Percentiles rank a stretch among this genome's conserved stretches.
Evolutionary conservation across 805 yeast species (phyloP).

Genomic region (Saturnispora diversa): DNA sequence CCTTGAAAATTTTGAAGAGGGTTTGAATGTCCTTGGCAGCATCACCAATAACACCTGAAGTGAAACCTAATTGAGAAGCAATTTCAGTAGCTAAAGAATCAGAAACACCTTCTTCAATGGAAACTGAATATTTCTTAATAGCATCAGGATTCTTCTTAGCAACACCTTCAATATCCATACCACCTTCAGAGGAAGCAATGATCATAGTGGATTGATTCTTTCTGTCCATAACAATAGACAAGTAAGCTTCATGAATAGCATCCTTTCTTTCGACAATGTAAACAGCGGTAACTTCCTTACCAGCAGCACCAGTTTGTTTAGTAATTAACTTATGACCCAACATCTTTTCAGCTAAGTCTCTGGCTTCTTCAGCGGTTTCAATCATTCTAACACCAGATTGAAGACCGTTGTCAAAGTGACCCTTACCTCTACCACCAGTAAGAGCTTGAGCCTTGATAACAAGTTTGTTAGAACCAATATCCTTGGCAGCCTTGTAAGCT

Average conservation of each 20-base stretch:
- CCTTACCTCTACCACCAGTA: conserved; percentile 99
- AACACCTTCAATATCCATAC: conserved; percentile 99
- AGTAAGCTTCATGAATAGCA: conserved; percentile 89
- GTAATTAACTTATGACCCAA: conserved; percentile 88
- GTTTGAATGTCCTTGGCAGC: conserved; percentile 84
- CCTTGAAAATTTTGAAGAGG: conserved; percentile 81
- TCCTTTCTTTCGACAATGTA: conserved; percentile 92
- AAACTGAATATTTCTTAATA: conserved; percentile 79
- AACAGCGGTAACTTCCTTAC: conserved; percentile 94
- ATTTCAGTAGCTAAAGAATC: conserved; percentile 66
- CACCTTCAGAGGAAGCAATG: conserved; percentile 96
- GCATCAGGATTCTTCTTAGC: conserved; percentile 87
- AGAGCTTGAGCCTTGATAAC: conserved; percentile 98
- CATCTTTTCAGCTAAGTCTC: conserved; percentile 81
- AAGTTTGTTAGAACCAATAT: conserved; percentile 67
- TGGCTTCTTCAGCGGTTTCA: conserved; percentile 77
- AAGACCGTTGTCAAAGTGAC: conserved; percentile 91
- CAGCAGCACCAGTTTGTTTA: conserved; percentile 96
- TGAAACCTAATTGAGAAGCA: conserved; percentile 77
- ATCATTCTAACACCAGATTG: conserved; percentile 95
- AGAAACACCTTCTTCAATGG: conserved; percentile 72
- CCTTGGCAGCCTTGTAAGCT: conserved; percentile 75
- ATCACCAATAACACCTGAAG: conserved; percentile 65
- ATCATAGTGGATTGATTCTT: conserved; percentile 81
- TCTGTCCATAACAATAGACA: conserved; percentile 94